phyloP scores from a whole-genome alignment of 805 yeast genomes.

The Candida sithepensis region DNA sequence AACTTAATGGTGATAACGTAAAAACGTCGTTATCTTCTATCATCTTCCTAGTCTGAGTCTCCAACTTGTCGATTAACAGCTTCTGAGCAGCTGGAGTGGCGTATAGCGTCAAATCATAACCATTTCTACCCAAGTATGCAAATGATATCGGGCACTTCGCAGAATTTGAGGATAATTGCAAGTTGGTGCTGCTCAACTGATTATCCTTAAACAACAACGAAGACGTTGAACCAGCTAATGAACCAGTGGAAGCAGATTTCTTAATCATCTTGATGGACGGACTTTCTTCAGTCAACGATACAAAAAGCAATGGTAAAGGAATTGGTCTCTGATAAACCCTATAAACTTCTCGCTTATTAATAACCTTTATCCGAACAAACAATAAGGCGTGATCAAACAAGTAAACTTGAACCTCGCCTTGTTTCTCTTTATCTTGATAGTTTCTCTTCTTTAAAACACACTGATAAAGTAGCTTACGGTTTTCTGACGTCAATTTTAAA shows the following conservation, averaged over 20 bases:
- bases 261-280: slow-evolving; percentile 52
- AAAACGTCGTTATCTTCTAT: slow-evolving; percentile 74
- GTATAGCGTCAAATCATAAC: slow-evolving; percentile 50
- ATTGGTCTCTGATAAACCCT: slow-evolving; percentile 89
- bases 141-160: slow-evolving; percentile 48
- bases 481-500: slow-evolving; percentile 77
- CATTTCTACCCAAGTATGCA: slow-evolving; percentile 50
- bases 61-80: slow-evolving; percentile 75
- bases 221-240: slow-evolving; percentile 28
- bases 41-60: slow-evolving; percentile 71
- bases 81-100: slow-evolving; percentile 67
- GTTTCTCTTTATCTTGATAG: slow-evolving; percentile 62
- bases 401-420: slow-evolving; percentile 81
- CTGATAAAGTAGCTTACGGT: slow-evolving; percentile 74
- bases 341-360: slow-evolving; percentile 85
- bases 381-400: slow-evolving; percentile 84
- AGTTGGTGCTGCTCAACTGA: slow-evolving; percentile 10
- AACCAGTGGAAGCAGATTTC: slow-evolving; percentile 36
- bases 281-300: slow-evolving; percentile 74
- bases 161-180: slow-evolving; percentile 22
- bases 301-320: slow-evolving; percentile 71
- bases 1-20: slow-evolving; percentile 69
- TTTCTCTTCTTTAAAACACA: slow-evolving; percentile 72
- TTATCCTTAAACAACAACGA: slow-evolving; percentile 24
- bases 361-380: slow-evolving; percentile 80